Percentiles rank a stretch among this genome's conserved stretches.
These are phyloP conservation scores for Hymenoscyphus linearis DNA, from an alignment of 2,329 filamentous ascomycete species.

Conservation along the genomic window DNA sequence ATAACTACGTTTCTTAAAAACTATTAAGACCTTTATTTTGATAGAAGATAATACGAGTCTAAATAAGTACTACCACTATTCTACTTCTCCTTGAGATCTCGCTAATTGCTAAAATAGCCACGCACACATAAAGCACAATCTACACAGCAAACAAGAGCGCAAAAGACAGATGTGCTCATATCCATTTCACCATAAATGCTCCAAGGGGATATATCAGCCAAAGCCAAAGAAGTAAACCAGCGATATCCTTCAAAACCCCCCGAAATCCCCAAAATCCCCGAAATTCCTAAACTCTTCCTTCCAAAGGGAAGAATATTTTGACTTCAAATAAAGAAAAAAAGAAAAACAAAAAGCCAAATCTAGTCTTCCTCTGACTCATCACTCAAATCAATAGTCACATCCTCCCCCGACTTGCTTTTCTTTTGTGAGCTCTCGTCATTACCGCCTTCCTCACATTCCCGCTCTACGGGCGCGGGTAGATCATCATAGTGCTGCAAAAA, in stretches of 20 bases:
- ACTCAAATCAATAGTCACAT: conserved; percentile 5
- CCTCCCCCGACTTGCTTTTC: background rate
- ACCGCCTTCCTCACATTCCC: background rate
- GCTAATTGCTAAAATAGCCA: no score
- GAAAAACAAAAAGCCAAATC: background rate
- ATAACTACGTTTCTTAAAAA: no score
- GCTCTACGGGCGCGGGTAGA: background rate
- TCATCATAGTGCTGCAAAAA: background rate
- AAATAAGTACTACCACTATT: no score
- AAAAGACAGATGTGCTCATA: no score
- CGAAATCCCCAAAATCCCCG: background rate
- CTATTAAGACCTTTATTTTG: no score
- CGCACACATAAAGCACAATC: no score
- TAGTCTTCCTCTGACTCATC: background rate
- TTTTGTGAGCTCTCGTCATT: background rate
- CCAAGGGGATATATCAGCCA: background rate
- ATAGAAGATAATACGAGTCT: no score
- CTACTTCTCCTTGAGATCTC: no score
- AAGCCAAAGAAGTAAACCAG: background rate
- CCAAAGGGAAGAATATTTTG: background rate
- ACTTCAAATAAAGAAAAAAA: background rate
- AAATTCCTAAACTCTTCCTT: background rate
- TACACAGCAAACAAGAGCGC: no score
- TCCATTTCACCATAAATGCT: no score
- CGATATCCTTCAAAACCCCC: background rate